These are phyloP conservation scores for Xylaria scruposa DNA, from an alignment of 495 filamentous ascomycete species.

Conservation along the genomic window DNA sequence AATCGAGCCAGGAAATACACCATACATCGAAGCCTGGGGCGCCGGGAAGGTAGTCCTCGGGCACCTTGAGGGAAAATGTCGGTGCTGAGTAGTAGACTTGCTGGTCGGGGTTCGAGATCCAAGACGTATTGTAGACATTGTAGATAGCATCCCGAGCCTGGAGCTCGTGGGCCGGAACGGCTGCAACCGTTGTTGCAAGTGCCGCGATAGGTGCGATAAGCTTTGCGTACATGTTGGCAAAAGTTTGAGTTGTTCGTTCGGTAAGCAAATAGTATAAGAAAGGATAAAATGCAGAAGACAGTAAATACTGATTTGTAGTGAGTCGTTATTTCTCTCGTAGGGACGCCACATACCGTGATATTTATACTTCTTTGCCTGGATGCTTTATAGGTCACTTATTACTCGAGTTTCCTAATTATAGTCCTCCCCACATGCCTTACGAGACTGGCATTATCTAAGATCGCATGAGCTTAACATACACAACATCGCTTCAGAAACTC, in stretches of 20 bases:
- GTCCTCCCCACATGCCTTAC: not conserved
- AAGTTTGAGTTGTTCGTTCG: not conserved
- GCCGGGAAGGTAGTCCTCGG: conserved; percentile 2
- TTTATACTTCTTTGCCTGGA: not conserved
- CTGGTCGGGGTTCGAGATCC: not conserved
- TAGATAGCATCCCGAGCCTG: not conserved
- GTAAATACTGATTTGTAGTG: not conserved
- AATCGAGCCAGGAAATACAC: not conserved
- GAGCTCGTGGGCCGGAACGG: not conserved
- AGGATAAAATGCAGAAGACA: not conserved
- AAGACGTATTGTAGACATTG: not conserved
- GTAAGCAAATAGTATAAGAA: not conserved
- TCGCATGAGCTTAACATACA: not conserved
- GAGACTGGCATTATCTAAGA: not conserved
- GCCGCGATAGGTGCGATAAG: not conserved
- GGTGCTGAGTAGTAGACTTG: not conserved
- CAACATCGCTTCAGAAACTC: not conserved
- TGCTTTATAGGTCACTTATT: not conserved
- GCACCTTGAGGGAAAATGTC: not conserved
- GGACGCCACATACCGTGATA: not conserved
- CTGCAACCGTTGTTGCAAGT: not conserved
- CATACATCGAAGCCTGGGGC: not conserved
- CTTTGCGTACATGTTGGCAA: not conserved
- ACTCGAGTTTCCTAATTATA: not conserved
- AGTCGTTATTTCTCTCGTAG: not conserved